phyloP scores from a whole-genome alignment of 139 green algal species.

The Chlamydomonas eustigma region DNA sequence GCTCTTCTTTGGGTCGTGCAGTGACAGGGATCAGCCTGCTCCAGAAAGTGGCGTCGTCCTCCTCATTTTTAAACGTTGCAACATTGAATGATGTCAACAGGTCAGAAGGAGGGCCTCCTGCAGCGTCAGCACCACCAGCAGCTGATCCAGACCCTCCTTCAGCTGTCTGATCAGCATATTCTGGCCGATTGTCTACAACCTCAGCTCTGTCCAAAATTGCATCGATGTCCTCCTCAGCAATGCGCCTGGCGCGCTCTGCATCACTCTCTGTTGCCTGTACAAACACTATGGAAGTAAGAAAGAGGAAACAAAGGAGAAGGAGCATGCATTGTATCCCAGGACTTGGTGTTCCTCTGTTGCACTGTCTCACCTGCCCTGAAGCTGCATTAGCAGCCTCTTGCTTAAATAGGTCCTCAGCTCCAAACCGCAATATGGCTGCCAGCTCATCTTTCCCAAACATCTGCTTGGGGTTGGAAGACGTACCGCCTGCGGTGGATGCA shows the following conservation, averaged over 20 bases:
- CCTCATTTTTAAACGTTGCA: conserved; percentile 78
- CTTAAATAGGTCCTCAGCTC: conserved; percentile 93
- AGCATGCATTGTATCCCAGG: no score
- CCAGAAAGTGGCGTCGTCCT: conserved; percentile 94
- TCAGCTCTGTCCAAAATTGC: conserved; percentile 88
- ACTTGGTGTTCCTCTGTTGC: no score
- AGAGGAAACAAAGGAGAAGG: no score
- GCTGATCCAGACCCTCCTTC: neutral
- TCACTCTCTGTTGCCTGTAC: neutral
- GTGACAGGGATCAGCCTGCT: conserved; percentile 76
- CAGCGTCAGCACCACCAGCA: neutral
- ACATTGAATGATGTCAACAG: conserved; percentile 87
- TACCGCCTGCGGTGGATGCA: neutral
- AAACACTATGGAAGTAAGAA: no score
- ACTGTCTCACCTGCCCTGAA: no score
- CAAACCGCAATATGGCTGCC: conserved; percentile 91
- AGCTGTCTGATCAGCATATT: conserved; percentile 4
- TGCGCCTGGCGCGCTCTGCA: conserved; percentile 34
- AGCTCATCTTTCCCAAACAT: conserved; percentile 95
- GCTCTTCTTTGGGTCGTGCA: conserved; percentile 31
- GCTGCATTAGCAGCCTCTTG: neutral
- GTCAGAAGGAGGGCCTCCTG: conserved; percentile 35
- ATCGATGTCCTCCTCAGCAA: conserved; percentile 86
- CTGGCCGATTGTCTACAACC: conserved; percentile 51
- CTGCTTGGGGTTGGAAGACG: conserved; percentile 33